Conservation (phyloP, 805 yeast genomes). For the Phaffomyces antillensis region DNA sequence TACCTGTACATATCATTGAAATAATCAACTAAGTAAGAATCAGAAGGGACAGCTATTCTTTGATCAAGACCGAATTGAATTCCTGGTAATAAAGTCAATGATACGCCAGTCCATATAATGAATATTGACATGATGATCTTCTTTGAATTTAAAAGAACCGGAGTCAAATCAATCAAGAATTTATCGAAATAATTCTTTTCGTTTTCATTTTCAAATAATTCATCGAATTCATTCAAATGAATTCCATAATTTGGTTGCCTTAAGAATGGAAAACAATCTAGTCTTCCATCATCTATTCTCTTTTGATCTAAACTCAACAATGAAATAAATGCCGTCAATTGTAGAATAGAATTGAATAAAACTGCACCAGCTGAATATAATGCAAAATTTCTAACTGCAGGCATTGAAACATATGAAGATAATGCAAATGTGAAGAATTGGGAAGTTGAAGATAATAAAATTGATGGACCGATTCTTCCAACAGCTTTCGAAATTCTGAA, state of each 20-base stretch:
- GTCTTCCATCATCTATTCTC: conserved; percentile 48
- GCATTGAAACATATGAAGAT: conserved; percentile 84
- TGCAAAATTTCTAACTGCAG: conserved; percentile 93
- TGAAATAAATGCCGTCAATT: conserved; percentile 75
- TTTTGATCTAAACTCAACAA: conserved; percentile 60
- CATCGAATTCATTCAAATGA: conserved; percentile 17
- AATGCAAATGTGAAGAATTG: conserved; percentile 75
- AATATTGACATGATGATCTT: conserved; percentile 48
- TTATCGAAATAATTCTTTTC: conserved; percentile 30
- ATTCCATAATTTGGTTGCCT: conserved; percentile 16
- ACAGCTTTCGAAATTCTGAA: conserved; percentile 58
- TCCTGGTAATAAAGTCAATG: conserved; percentile 61
- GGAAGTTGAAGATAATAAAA: conserved; percentile 65
- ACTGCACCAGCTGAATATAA: conserved; percentile 85
- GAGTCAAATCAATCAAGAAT: conserved; percentile 42
- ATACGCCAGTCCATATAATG: conserved; percentile 55
- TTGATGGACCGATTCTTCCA: conserved; percentile 80
- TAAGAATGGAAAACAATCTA: conserved; percentile 59
- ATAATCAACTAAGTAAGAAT: conserved; percentile 74
- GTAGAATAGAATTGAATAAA: conserved; percentile 65
- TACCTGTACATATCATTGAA: conserved; percentile 68
- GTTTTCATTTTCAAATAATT: conserved; percentile 22
- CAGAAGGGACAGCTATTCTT: conserved; percentile 76
- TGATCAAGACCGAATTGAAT: conserved; percentile 83
- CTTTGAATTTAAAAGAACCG: conserved; percentile 44